Conservation (phyloP, 1,284 basidiomycete genomes). For the Cerioporus squamosus region DNA sequence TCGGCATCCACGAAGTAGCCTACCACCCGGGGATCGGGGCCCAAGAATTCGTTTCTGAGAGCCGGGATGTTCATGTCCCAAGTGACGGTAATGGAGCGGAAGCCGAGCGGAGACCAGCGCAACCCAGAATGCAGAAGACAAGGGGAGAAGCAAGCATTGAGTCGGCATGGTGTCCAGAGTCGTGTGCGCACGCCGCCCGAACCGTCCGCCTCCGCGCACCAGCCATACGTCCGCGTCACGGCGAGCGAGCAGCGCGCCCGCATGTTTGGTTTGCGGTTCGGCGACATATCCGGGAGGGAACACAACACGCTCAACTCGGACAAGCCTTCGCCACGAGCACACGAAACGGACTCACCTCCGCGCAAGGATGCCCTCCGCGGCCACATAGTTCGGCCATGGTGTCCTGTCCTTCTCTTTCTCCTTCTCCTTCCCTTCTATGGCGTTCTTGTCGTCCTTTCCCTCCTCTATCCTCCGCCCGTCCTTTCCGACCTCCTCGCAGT, state of each 20-base stretch:
- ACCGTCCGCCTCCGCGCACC: neutral
- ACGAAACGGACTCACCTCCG: constrained; percentile 36
- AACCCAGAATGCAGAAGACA: neutral
- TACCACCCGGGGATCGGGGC: constrained; percentile 46
- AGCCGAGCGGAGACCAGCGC: neutral
- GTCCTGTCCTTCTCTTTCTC: constrained; percentile 7
- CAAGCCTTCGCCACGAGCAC: neutral
- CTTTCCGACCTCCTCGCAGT: constrained; percentile 32
- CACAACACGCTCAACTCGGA: constrained; percentile 9
- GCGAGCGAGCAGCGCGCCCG: neutral
- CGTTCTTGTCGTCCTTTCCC: constrained; percentile 7
- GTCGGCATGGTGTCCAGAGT: constrained; percentile 1
- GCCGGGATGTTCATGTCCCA: too few species aligned
- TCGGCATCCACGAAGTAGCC: constrained; percentile 43
- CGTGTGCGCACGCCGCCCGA: neutral
- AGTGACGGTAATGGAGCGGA: neutral
- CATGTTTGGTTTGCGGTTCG: too few species aligned
- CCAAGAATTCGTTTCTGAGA: constrained; percentile 46
- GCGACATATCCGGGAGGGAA: neutral
- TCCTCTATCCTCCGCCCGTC: constrained; percentile 39
- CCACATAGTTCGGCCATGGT: constrained; percentile 42
- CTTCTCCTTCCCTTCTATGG: constrained; percentile 5
- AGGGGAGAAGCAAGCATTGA: neutral
- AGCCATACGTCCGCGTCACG: neutral
- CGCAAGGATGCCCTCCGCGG: constrained; percentile 38